Evolutionary conservation across 2,329 filamentous ascomycete genomes (phyloP).

Genomic region (Sphaceloma murrayae): DNA sequence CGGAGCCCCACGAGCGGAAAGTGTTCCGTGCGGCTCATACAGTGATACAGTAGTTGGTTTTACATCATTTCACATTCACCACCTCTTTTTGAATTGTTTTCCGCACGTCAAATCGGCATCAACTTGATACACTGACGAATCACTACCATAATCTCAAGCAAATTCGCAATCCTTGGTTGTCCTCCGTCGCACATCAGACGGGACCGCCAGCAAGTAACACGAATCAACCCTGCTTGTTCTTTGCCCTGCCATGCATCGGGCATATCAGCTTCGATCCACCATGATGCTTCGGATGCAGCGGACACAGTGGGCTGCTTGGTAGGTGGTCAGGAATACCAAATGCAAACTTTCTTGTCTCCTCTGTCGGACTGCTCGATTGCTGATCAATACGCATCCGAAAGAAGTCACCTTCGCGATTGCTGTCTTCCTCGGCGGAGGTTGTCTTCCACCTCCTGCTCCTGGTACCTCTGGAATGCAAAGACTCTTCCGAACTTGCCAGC

Average conservation of each 20-base stretch:
- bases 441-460: constrained; percentile 6
- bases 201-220: not conserved
- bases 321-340: constrained; percentile 36
- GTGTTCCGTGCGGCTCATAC: too few species aligned
- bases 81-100: too few species aligned
- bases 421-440: not conserved
- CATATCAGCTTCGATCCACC: constrained; percentile 17
- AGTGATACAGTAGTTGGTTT: too few species aligned
- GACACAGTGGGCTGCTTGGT: constrained; percentile 35
- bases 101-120: too few species aligned
- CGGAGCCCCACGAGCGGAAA: too few species aligned
- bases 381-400: constrained; percentile 18
- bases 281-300: constrained; percentile 20
- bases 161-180: too few species aligned
- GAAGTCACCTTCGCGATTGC: constrained; percentile 7
- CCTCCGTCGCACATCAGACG: too few species aligned
- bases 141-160: constrained; percentile 5
- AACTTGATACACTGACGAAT: too few species aligned
- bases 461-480: not conserved
- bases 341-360: constrained; percentile 24
- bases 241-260: constrained; percentile 19
- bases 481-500: not conserved
- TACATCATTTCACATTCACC: too few species aligned
- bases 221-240: not conserved
- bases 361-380: constrained; percentile 3